These are phyloP conservation scores for Ophiostoma populinum DNA, from an alignment of 2,329 filamentous ascomycete genomes.

Conservation along the genomic window DNA sequence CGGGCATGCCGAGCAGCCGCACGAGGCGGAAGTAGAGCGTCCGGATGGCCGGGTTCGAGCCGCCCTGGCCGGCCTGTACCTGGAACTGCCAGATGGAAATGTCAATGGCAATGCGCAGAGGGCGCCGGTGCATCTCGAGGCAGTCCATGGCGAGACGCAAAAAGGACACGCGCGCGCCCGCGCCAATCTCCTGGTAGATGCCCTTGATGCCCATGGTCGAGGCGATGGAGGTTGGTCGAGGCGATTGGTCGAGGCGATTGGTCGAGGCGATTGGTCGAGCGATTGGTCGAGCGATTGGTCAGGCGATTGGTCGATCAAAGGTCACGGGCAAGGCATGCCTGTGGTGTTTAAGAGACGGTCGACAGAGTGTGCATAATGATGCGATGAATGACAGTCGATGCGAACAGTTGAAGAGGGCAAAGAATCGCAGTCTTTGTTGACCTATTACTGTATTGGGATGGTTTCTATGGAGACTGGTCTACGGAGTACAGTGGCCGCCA, in stretches of 20 bases:
- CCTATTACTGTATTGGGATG: no score
- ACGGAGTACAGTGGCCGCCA: no score
- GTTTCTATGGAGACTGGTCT: no score
- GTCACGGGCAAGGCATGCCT: no score
- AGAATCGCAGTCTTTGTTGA: no score
- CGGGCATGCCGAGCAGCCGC: conserved; percentile 28
- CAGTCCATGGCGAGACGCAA: conserved; percentile 67
- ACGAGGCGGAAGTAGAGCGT: conserved; percentile 86
- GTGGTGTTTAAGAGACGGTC: no score
- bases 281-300: background rate
- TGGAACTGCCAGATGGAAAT: conserved; percentile 97
- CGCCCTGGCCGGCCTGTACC: conserved; percentile 66
- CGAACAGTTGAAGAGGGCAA: no score
- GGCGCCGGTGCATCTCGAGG: conserved; percentile 50
- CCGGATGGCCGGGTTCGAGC: conserved; percentile 74
- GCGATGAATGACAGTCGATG: no score
- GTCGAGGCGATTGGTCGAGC: background rate
- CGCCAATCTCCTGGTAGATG: conserved; percentile 78
- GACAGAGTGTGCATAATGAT: no score
- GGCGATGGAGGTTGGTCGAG: background rate
- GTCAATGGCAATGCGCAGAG: conserved; percentile 78
- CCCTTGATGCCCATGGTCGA: conserved; percentile 49
- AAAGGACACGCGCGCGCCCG: conserved; percentile 62
- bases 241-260: background rate
- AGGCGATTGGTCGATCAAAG: background rate